Evolutionary conservation across 225 moss, liverwort and hornwort species (phyloP).

Genomic region (Neckera pumila): DNA sequence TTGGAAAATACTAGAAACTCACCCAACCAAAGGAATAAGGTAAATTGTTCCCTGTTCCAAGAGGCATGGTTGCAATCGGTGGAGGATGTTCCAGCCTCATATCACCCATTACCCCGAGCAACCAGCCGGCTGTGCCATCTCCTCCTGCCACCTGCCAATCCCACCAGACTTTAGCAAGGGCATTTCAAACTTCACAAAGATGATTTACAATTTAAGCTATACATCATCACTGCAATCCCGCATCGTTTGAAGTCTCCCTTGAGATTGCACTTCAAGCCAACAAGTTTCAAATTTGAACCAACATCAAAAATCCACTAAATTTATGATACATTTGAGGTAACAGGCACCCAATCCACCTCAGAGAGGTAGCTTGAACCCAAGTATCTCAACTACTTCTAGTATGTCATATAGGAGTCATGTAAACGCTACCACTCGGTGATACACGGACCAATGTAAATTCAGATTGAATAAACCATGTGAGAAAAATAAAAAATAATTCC

Average conservation of each 20-base stretch:
- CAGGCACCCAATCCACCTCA: neutral
- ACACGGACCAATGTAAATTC: neutral
- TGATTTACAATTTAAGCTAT: neutral
- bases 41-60: conserved; percentile 92
- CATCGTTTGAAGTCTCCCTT: neutral
- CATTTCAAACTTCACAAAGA: neutral
- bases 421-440: neutral
- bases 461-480: neutral
- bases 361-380: neutral
- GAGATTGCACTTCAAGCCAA: neutral
- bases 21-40: conserved; percentile 97
- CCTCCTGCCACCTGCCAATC: conserved; percentile 80
- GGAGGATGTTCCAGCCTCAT: conserved; percentile 54
- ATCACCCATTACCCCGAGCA: conserved; percentile 74
- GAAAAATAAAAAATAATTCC: neutral
- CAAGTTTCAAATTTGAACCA: neutral
- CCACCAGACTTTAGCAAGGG: neutral
- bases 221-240: neutral
- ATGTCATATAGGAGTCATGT: neutral
- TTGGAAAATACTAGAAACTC: conserved; percentile 4
- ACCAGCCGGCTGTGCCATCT: conserved; percentile 91
- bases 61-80: conserved; percentile 79
- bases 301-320: neutral
- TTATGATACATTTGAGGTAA: no score
- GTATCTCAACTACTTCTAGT: neutral